These are phyloP conservation scores for Botrytis byssoidea DNA, from an alignment of 2,329 filamentous ascomycete genomes.

Conservation along the genomic window DNA sequence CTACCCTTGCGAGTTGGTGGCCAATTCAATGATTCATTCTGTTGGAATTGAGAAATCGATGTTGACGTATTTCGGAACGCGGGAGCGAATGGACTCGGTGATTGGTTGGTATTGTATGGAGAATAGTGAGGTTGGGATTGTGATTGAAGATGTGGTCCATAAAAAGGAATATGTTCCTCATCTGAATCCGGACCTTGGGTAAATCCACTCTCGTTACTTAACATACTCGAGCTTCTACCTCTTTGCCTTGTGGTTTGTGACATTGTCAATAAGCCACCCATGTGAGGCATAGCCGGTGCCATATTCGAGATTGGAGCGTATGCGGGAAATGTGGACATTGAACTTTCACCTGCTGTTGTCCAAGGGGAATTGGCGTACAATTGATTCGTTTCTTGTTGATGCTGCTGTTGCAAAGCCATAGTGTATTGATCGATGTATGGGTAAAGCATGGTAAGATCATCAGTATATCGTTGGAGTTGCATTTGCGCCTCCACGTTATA, in stretches of 20 bases:
- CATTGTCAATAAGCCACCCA: slow-evolving; percentile 2
- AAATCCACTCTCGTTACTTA: slow-evolving; percentile 65
- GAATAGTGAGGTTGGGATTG: slow-evolving; percentile 11
- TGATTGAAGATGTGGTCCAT: slow-evolving; percentile 13
- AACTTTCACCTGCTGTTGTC: slow-evolving; percentile 7
- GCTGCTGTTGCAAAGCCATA: neutral
- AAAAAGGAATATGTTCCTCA: slow-evolving; percentile 1
- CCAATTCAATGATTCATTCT: neutral
- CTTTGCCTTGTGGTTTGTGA: slow-evolving; percentile 12
- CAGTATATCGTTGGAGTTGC: slow-evolving; percentile 14
- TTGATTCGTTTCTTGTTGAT: slow-evolving; percentile 10
- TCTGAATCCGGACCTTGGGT: slow-evolving; percentile 56
- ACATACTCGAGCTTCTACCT: slow-evolving; percentile 60
- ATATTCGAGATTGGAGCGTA: slow-evolving; percentile 12
- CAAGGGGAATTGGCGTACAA: slow-evolving; percentile 2
- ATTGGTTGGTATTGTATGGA: slow-evolving; percentile 13
- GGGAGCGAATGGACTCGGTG: slow-evolving; percentile 6
- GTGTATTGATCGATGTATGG: neutral
- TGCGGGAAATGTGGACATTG: slow-evolving; percentile 16
- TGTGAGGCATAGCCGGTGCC: neutral
- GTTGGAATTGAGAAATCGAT: neutral
- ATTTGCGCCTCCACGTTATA: slow-evolving; percentile 25
- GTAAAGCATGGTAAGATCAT: neutral
- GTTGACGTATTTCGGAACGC: neutral
- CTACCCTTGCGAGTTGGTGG: slow-evolving; percentile 12